These are phyloP conservation scores for Apophysomyces trapeziformis DNA, from an alignment of 371 early-diverging fungal genomes.

Conservation along the genomic window DNA sequence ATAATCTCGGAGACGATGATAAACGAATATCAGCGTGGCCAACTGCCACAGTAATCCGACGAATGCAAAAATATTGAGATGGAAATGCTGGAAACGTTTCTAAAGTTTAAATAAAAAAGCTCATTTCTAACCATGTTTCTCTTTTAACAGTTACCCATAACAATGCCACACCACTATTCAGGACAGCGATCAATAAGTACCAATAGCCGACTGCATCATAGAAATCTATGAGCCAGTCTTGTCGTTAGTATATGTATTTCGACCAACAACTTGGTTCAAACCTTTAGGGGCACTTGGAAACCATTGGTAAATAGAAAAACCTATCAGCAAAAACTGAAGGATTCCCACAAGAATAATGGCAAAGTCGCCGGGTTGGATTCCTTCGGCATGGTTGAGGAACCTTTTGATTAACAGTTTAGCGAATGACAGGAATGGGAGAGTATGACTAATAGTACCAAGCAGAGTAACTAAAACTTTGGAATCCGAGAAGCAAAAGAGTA, in stretches of 20 bases:
- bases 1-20: conserved; percentile 49
- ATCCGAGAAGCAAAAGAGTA: conserved; percentile 39
- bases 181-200: conserved; percentile 42
- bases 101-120: neutral
- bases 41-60: conserved; percentile 49
- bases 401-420: conserved; percentile 15
- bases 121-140: neutral
- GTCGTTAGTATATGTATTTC: neutral
- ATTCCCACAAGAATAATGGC: conserved; percentile 36
- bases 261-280: conserved; percentile 11
- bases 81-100: conserved; percentile 27
- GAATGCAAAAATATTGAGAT: conserved; percentile 44
- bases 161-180: conserved; percentile 38
- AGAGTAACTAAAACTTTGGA: conserved; percentile 45
- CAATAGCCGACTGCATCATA: conserved; percentile 49
- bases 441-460: conserved; percentile 26
- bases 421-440: neutral
- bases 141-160: conserved; percentile 35
- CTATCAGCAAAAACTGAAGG: conserved; percentile 43
- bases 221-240: conserved; percentile 21
- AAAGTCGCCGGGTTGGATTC: conserved; percentile 44
- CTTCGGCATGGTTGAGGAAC: conserved; percentile 40
- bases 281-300: conserved; percentile 53
- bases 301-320: conserved; percentile 54
- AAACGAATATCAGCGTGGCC: conserved; percentile 43